phyloP scores from a whole-genome alignment of 2,329 filamentous ascomycete species.

The Stemphylium vesicarium region DNA sequence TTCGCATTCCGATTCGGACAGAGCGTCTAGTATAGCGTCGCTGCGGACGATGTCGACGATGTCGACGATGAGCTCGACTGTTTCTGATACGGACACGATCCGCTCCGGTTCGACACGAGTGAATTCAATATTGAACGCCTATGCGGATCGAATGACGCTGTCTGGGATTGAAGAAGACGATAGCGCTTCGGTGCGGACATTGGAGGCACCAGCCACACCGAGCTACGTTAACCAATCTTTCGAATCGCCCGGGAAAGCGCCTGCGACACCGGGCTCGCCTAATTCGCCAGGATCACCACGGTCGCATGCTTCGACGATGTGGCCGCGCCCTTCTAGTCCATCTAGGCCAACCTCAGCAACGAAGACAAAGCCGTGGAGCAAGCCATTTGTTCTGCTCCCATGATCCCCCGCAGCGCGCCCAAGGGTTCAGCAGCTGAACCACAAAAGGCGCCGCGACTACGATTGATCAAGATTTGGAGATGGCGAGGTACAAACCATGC shows the following conservation, averaged over 20 bases:
- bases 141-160: conserved; percentile 38
- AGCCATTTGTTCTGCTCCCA: conserved; percentile 40
- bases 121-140: conserved; percentile 41
- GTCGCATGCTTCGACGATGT: conserved; percentile 17
- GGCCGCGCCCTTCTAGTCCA: conserved; percentile 22
- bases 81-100: conserved; percentile 41
- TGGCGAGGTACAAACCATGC: background rate
- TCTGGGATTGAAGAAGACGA: conserved; percentile 43
- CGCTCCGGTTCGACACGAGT: conserved; percentile 33
- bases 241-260: conserved; percentile 22
- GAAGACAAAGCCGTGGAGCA: conserved; percentile 39
- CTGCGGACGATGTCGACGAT: conserved; percentile 38
- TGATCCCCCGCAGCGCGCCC: conserved; percentile 10
- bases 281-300: conserved; percentile 11
- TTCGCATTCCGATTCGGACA: conserved; percentile 35
- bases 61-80: conserved; percentile 35
- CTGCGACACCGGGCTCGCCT: conserved; percentile 28
- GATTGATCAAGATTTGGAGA: background rate
- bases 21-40: conserved; percentile 37
- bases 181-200: conserved; percentile 34
- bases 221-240: conserved; percentile 20
- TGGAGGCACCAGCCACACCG: conserved; percentile 21
- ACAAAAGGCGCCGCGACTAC: conserved; percentile 9
- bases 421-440: conserved; percentile 1
- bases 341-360: conserved; percentile 18